Evolutionary conservation across 768 basidiomycete species (phyloP).

Genomic region (Lenzites betulinus): DNA sequence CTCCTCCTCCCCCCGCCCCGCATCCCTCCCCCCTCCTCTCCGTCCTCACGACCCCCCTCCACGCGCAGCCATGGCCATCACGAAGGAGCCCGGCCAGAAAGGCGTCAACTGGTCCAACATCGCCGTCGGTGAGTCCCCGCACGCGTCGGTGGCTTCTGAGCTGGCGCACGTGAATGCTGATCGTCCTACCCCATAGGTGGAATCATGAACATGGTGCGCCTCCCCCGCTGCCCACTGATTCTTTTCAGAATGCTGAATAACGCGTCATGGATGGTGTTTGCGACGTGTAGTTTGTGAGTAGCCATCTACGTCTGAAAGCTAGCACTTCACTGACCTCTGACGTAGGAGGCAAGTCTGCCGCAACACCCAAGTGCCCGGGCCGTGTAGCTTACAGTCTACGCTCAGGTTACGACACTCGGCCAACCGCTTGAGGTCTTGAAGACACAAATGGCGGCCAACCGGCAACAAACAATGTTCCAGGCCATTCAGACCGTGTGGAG

Average conservation of each 20-base stretch:
- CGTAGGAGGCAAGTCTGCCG: slow-evolving; percentile 66
- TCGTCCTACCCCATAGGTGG: slow-evolving; percentile 56
- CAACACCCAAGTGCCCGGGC: not conserved
- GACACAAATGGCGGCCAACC: slow-evolving; percentile 99
- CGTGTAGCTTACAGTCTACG: not conserved
- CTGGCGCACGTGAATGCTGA: slow-evolving; percentile 26
- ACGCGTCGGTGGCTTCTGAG: slow-evolving; percentile 23
- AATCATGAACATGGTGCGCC: slow-evolving; percentile 95
- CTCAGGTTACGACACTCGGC: slow-evolving; percentile 93
- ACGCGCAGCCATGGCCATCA: slow-evolving; percentile 64
- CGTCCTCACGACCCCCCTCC: slow-evolving; percentile 14
- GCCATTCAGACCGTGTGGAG: slow-evolving; percentile 87
- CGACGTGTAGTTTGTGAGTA: slow-evolving; percentile 39
- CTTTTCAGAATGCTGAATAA: slow-evolving; percentile 16
- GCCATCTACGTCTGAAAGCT: not conserved
- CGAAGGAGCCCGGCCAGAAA: slow-evolving; percentile 88
- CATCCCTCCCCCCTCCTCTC: slow-evolving; percentile 17
- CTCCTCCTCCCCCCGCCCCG: slow-evolving; percentile 17
- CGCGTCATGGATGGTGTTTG: not conserved
- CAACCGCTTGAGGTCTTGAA: slow-evolving; percentile 98
- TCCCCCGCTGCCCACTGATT: not conserved
- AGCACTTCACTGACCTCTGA: slow-evolving; percentile 28
- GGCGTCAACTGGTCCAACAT: slow-evolving; percentile 94
- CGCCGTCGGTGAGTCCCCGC: slow-evolving; percentile 72
- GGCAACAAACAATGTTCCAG: slow-evolving; percentile 86